Evolutionary conservation across 495 filamentous ascomycete genomes (phyloP).

Genomic region (Penicillium salamii): DNA sequence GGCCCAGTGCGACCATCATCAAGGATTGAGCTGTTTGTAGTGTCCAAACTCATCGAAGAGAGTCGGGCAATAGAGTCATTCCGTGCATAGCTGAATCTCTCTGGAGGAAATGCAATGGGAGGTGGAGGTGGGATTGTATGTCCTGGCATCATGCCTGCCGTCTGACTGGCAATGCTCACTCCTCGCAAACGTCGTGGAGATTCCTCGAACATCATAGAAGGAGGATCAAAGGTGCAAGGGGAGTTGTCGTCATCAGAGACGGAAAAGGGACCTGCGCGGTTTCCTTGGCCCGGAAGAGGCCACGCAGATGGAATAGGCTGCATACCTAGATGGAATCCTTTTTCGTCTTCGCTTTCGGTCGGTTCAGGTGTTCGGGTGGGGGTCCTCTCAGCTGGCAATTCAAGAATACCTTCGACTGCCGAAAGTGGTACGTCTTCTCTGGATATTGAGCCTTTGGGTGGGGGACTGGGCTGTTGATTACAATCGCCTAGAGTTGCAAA

Average conservation of each 20-base stretch:
- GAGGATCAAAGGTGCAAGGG: conserved; percentile 11
- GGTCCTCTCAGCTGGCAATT: conserved; percentile 40
- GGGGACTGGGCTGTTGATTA: conserved; percentile 8
- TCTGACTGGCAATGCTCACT: conserved; percentile 40
- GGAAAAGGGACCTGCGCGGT: conserved; percentile 26
- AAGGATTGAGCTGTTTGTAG: conserved; percentile 49
- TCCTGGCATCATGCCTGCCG: conserved; percentile 37
- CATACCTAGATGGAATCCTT: conserved; percentile 26
- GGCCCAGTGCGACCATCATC: conserved; percentile 34
- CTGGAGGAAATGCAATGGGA: conserved; percentile 31
- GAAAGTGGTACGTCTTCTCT: conserved; percentile 37
- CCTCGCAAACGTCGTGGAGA: conserved; percentile 28
- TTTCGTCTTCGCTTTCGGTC: conserved; percentile 16
- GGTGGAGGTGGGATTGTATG: conserved; percentile 49
- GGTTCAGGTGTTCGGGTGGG: conserved; percentile 43
- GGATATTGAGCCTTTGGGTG: conserved; percentile 11
- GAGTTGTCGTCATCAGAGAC: conserved; percentile 22
- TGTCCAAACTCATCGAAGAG: conserved; percentile 46
- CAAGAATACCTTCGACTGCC: conserved; percentile 39
- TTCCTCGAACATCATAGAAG: conserved; percentile 22
- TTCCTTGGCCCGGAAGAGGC: conserved; percentile 23
- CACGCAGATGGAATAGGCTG: conserved; percentile 34
- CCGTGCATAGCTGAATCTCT: conserved; percentile 36
- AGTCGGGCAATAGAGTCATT: conserved; percentile 40
- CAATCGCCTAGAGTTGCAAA: conserved; percentile 32